These are phyloP conservation scores for Hyaloscypha finlandica DNA, from an alignment of 495 filamentous ascomycete genomes.

Conservation along the genomic window DNA sequence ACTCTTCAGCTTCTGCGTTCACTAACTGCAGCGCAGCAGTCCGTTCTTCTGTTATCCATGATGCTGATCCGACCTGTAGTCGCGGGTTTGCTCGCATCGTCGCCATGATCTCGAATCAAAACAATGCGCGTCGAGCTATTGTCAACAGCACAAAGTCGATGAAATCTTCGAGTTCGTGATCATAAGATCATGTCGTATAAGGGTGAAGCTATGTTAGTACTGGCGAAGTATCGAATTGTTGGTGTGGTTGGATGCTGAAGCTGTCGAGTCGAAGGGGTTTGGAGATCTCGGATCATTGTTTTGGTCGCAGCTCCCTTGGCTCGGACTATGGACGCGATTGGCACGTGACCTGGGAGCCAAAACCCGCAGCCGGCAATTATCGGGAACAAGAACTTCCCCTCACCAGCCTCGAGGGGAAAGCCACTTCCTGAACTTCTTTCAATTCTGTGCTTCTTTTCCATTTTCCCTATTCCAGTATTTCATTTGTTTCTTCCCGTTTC, in stretches of 20 bases:
- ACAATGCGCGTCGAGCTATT: slow-evolving; percentile 30
- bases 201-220: slow-evolving; percentile 15
- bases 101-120: slow-evolving; percentile 47
- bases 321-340: neutral
- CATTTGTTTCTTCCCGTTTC: neutral
- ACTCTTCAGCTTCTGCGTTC: slow-evolving; percentile 78
- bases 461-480: neutral
- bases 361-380: slow-evolving; percentile 8
- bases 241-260: slow-evolving; percentile 23
- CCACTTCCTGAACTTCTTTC: neutral
- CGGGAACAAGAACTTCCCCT: slow-evolving; percentile 16
- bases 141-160: neutral
- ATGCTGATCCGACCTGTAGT: slow-evolving; percentile 55
- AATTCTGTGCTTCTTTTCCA: neutral
- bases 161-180: slow-evolving; percentile 12
- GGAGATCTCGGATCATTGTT: slow-evolving; percentile 28
- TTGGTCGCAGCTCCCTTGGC: slow-evolving; percentile 29
- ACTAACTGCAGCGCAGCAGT: slow-evolving; percentile 49
- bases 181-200: slow-evolving; percentile 27
- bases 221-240: slow-evolving; percentile 17
- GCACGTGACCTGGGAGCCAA: slow-evolving; percentile 13
- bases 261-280: slow-evolving; percentile 10
- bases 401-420: slow-evolving; percentile 3
- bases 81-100: slow-evolving; percentile 48
- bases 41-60: slow-evolving; percentile 56